A percentile compares a stretch with the other conserved stretches of the same genome.
phyloP scores from a whole-genome alignment of 495 filamentous ascomycete genomes.

The Neurospora sp. region DNA sequence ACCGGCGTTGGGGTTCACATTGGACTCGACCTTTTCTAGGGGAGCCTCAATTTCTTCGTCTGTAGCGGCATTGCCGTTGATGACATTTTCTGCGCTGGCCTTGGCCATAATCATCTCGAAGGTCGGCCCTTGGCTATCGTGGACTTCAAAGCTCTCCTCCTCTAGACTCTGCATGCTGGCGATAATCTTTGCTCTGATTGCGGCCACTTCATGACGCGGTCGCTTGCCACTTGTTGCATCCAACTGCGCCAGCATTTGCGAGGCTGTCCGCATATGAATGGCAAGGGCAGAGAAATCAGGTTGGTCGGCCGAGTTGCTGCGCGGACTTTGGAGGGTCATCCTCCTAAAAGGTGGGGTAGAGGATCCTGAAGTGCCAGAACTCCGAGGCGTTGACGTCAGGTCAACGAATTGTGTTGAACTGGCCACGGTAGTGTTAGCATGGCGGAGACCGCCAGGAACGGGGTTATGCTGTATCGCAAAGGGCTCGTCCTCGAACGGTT shows the following conservation, averaged over 20 bases:
- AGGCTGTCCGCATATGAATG: conserved; percentile 69
- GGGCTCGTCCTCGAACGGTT: conserved; percentile 36
- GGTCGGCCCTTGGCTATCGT: conserved; percentile 50
- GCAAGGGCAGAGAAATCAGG: conserved; percentile 66
- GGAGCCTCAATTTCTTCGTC: conserved; percentile 34
- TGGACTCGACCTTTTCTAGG: conserved; percentile 22
- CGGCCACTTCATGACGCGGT: conserved; percentile 61
- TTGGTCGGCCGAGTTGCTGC: conserved; percentile 42
- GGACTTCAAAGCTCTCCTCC: conserved; percentile 61
- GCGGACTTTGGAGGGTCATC: conserved; percentile 35
- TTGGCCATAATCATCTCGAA: conserved; percentile 66
- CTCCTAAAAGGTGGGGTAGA: conserved; percentile 44
- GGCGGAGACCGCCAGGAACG: conserved; percentile 24
- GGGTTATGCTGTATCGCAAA: conserved; percentile 9
- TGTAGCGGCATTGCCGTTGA: conserved; percentile 9
- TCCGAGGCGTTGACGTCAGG: conserved; percentile 44
- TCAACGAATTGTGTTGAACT: conserved; percentile 21
- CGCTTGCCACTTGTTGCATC: conserved; percentile 62
- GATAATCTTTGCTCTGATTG: conserved; percentile 67
- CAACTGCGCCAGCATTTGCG: conserved; percentile 69
- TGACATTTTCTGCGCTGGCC: conserved; percentile 29
- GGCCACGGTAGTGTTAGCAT: conserved; percentile 41
- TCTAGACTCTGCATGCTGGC: conserved; percentile 77
- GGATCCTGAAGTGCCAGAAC: conserved; percentile 49
- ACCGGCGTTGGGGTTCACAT: conserved; percentile 52